Percentiles rank a stretch among this genome's conserved stretches.
phyloP scores from a whole-genome alignment of 108 stramenopile species.

The Pseudonitzschia multistriata region DNA sequence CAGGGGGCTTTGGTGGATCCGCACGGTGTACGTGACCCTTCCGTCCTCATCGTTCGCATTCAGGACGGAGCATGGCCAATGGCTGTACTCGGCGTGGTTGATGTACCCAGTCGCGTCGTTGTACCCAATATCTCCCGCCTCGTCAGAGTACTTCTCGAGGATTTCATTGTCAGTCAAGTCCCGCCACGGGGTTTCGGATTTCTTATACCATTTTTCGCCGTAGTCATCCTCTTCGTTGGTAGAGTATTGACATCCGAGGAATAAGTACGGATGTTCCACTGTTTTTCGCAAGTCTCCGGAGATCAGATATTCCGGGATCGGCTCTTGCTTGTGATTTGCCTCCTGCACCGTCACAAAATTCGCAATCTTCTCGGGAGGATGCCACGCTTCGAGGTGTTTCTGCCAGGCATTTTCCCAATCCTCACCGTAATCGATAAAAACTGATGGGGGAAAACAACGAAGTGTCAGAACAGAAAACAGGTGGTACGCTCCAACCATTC shows the following conservation, averaged over 20 bases:
- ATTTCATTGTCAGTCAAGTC: conserved; percentile 6
- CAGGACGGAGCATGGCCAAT: conserved; percentile 16
- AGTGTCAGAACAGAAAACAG: no score
- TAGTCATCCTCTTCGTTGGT: background rate
- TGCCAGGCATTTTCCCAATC: conserved; percentile 65
- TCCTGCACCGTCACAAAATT: conserved; percentile 5
- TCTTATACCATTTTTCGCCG: background rate
- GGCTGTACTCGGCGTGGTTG: conserved; percentile 6
- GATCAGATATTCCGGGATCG: background rate
- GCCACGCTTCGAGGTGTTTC: conserved; percentile 30
- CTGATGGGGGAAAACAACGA: no score
- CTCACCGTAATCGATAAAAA: conserved; percentile 67
- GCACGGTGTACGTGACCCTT: conserved; percentile 5
- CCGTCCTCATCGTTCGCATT: conserved; percentile 6
- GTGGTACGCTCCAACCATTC: no score
- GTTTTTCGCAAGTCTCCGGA: conserved; percentile 12
- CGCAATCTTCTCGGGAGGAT: conserved; percentile 6
- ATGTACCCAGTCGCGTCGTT: background rate
- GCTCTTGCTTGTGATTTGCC: background rate
- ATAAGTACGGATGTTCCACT: background rate
- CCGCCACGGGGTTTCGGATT: background rate
- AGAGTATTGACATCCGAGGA: conserved; percentile 3
- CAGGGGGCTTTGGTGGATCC: conserved; percentile 2
- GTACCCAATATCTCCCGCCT: background rate
- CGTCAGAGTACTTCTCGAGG: background rate